Evolutionary conservation across 2,329 filamentous ascomycete species (phyloP), one percentile per base, ranked within the genome.

Genomic region (Calonectria leucothoes): DNA sequence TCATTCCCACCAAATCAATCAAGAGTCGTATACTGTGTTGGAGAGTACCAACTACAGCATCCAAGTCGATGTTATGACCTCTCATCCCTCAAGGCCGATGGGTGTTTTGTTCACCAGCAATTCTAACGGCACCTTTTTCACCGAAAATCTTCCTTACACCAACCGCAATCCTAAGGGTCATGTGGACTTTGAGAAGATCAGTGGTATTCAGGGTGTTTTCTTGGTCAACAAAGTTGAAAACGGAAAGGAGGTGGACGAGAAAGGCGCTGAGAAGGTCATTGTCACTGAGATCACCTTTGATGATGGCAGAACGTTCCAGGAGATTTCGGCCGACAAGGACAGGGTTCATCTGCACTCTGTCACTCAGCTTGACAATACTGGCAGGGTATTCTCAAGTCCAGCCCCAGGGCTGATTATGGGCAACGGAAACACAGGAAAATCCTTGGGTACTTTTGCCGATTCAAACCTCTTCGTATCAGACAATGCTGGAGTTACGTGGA

Each of bases 21-120:
- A 98, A 82, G 91, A 96, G 82, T 95, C 94, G 3, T 99, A 98
- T 84, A 99, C 97, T 0, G 91, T 99, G 61, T 89, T 99, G 49
- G 96, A 98, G 85, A 97, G 96, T 81, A 98, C 97, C 51, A 96
- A 98, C 82, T 98, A 99, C 87, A 98, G 96, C 86, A 95, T 99
- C 79, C 96, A 98, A 85, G 92, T 99, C 69, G 96, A 98, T 84
- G 96, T 98, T 75, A 93, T 96, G 90, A 95, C 93, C 1, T 88
- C 88, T 48, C 87, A 87, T 55, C 89, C 89, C 15, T 90, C 89
- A 1, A 91, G 90, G 45, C 91, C 93, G 0, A 96, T 98, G 91
- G 97, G 97, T 39, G 92, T 94, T 14, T 88, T 99, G 70, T 96
- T 98, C 81, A 98, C 95, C 7, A 98, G 96, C 82, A 99, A 99